Percentiles rank a stretch among this genome's conserved stretches.
These are phyloP conservation scores for Monascus purpureus DNA, from an alignment of 495 filamentous ascomycete species.

Conservation along the genomic window DNA sequence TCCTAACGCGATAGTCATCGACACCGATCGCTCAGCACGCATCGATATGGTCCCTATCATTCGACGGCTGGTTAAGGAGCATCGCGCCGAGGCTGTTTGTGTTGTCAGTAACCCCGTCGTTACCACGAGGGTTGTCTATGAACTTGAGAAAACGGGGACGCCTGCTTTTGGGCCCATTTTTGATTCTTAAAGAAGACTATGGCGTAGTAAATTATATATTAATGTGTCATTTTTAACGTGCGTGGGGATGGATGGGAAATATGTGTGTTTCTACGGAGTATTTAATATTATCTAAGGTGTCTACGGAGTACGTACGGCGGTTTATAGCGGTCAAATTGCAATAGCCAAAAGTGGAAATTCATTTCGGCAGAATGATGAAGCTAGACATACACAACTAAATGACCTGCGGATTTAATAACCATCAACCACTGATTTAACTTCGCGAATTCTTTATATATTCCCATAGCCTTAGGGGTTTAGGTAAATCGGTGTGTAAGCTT, in stretches of 20 bases:
- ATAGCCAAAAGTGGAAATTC: background rate
- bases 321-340: too few relatives aligned
- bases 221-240: too few relatives aligned
- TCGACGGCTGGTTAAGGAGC: slow-evolving; percentile 41
- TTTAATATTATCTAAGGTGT: background rate
- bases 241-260: too few relatives aligned
- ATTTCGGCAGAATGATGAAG: too few relatives aligned
- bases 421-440: too few relatives aligned
- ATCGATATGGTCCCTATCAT: slow-evolving; percentile 44
- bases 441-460: too few relatives aligned
- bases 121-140: slow-evolving; percentile 60
- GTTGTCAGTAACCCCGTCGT: slow-evolving; percentile 63
- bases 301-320: too few relatives aligned
- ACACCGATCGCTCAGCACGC: slow-evolving; percentile 34
- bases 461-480: too few relatives aligned
- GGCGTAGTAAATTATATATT: too few relatives aligned
- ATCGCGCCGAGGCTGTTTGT: slow-evolving; percentile 57
- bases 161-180: slow-evolving; percentile 70
- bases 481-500: too few relatives aligned
- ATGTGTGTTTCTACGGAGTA: background rate
- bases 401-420: too few relatives aligned
- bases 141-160: slow-evolving; percentile 52
- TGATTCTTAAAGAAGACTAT: slow-evolving; percentile 69
- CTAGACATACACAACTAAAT: too few relatives aligned
- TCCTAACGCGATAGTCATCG: slow-evolving; percentile 37